Base-by-base conservation (phyloP, 2,329 filamentous ascomycete genomes). In the Amphichorda felina region DNA sequence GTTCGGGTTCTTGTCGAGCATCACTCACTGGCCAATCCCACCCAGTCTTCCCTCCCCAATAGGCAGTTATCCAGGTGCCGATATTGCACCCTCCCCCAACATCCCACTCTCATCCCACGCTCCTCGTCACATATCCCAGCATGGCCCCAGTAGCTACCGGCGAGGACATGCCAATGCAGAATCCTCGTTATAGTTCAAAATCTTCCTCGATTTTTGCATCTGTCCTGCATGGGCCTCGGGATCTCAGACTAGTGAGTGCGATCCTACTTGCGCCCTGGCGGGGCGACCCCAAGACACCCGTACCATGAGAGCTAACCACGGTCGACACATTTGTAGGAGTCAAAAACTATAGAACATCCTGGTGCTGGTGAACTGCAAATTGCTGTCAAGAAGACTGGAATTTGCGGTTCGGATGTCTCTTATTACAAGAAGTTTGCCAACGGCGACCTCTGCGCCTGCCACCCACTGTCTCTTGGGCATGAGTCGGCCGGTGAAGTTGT, bases 391-490 rank as follows among this genome's bases (percentile, higher is more conserved):
- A 68, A 72, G 6, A 82, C 78, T 17, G 77, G 78, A 26, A 75
- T 82, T 46, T 82, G 78, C 52, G 78, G 78, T 38, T 81, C 75
- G 7, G 78, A 82, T 54, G 70, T 81, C 36, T 75, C 74, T 36
- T 82, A 82, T 55, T 82, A 79, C 61, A 79, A 73, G 53, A 79
- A 80, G 48, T 81, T 80, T 49, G 74, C 75, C 55, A 82, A 82
- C 48, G 78, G 78, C 31, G 76, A 80, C 53, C 66, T 82, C 34
- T 77, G 76, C 45, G 75, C 74, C 32, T 76, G 72, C 43, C 66
- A 70, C 41, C 78, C 79, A 19, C 59, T 82, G 22, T 78, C 74
- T 5, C 65, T 82, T 3, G 73, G 73, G n/a, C 71, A 77, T 45
- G 72, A 77, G 52, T 74, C 70, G 36, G 73, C 70, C 0, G 72